Evolutionary conservation across 2,329 filamentous ascomycete genomes (phyloP).

Genomic region (Pseudogymnoascus sp.): DNA sequence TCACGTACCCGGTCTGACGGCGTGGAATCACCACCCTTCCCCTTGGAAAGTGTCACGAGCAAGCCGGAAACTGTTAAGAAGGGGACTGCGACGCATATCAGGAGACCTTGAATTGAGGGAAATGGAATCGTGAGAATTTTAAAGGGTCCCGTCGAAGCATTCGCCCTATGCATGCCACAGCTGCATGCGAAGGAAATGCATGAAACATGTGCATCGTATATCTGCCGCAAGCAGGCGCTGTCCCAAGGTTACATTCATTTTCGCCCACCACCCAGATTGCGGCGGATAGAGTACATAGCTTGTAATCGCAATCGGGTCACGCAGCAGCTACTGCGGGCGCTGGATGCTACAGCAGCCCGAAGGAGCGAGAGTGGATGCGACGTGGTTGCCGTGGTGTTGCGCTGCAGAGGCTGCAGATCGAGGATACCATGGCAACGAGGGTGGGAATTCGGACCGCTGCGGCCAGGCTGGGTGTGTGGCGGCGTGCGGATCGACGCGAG

Average conservation of each 20-base stretch:
- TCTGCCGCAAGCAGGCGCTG: constrained; percentile 1
- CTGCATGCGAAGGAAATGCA: constrained; percentile 9
- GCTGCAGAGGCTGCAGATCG: background rate
- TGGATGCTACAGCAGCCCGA: background rate
- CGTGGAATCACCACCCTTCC: background rate
- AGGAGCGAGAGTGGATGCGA: constrained; percentile 1
- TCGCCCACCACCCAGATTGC: background rate
- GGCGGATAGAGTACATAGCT: background rate
- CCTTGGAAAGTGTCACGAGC: background rate
- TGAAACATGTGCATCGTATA: constrained; percentile 8
- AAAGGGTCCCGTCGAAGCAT: background rate
- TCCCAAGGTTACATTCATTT: background rate
- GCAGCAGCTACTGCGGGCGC: background rate
- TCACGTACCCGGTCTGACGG: background rate
- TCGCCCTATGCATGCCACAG: background rate
- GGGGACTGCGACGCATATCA: background rate
- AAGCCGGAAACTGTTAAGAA: background rate
- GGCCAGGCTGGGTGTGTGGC: background rate
- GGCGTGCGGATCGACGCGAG: background rate
- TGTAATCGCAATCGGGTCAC: background rate
- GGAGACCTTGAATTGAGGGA: background rate
- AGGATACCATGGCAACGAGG: background rate
- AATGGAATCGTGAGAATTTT: background rate
- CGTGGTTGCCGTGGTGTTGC: constrained; percentile 6
- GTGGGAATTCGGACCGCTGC: background rate